These are phyloP conservation scores for Chamaecyparis obtusa DNA, from an alignment of 75 land plant species.

Conservation along the genomic window DNA sequence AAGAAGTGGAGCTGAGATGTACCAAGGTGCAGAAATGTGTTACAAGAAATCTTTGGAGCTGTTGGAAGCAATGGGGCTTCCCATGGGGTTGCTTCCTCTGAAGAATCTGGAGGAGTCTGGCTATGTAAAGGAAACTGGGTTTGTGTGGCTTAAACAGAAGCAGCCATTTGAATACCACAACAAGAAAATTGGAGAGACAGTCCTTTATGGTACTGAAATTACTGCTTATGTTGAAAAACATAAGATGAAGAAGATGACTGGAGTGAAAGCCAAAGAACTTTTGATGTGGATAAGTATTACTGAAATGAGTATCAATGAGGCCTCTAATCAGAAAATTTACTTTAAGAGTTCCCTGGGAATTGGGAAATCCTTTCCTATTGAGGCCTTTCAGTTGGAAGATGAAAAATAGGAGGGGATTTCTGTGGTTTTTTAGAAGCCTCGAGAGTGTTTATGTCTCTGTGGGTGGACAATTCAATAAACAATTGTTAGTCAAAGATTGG, in stretches of 20 bases:
- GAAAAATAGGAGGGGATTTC: neutral
- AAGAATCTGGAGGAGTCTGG: conserved; percentile 41
- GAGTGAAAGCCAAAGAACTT: conserved; percentile 51
- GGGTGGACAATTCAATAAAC: neutral
- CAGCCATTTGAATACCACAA: conserved; percentile 26
- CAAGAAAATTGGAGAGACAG: conserved; percentile 20
- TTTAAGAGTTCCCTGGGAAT: conserved; percentile 39
- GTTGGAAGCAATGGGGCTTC: conserved; percentile 34
- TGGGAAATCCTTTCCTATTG: conserved; percentile 22
- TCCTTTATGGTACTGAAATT: conserved; percentile 27
- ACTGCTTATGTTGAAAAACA: conserved; percentile 29
- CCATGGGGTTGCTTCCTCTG: conserved; percentile 56
- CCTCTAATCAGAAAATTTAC: conserved; percentile 16
- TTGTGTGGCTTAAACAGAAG: conserved; percentile 44
- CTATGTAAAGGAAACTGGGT: conserved; percentile 39
- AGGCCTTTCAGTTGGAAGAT: conserved; percentile 29
- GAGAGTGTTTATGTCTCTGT: neutral
- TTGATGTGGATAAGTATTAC: conserved; percentile 29
- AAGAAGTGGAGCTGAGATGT: conserved; percentile 21
- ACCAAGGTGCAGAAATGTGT: conserved; percentile 29
- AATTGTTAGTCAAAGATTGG: neutral
- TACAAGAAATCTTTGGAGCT: conserved; percentile 32
- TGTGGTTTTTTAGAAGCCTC: neutral
- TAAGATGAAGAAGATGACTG: conserved; percentile 35
- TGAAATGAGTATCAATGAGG: conserved; percentile 30